phyloP scores from a whole-genome alignment of 345 rosid species.

The Moricandia arvensis region DNA sequence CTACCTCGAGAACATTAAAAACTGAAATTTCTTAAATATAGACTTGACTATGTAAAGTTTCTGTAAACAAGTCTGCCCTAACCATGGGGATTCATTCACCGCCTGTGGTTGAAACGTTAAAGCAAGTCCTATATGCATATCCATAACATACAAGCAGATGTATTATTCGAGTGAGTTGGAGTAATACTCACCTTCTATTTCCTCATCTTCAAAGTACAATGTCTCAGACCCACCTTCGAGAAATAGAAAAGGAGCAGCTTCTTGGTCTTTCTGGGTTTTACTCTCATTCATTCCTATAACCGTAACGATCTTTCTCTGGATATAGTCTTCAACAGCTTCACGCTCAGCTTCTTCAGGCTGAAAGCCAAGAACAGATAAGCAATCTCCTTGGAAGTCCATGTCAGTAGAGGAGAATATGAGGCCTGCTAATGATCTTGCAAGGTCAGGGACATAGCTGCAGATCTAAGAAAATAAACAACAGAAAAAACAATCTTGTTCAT shows the following conservation, averaged over 20 bases:
- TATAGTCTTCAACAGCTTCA: conserved; percentile 53
- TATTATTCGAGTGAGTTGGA: conserved; percentile 38
- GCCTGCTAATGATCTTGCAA: conserved; percentile 77
- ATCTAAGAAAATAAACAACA: conserved; percentile 42
- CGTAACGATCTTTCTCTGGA: conserved; percentile 62
- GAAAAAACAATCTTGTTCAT: background rate
- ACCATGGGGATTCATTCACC: background rate
- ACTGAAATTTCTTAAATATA: background rate
- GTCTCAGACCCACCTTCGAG: conserved; percentile 44
- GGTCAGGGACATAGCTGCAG: conserved; percentile 80
- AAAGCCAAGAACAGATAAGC: conserved; percentile 71
- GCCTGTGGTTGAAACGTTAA: conserved; percentile 2
- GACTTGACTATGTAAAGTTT: background rate
- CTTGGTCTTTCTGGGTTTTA: conserved; percentile 59
- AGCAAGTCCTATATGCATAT: background rate
- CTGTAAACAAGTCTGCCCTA: background rate
- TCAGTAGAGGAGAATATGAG: conserved; percentile 71
- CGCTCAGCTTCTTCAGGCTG: conserved; percentile 39
- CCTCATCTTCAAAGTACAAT: conserved; percentile 42
- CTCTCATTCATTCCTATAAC: conserved; percentile 64
- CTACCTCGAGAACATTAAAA: background rate
- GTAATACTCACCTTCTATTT: conserved; percentile 48
- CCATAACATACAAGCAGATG: background rate
- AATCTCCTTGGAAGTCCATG: conserved; percentile 67
- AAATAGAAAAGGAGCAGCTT: conserved; percentile 55